Evolutionary conservation across 306 rosid genomes (phyloP), one percentile per base, ranked within the genome.

Genomic region (Inga laurina): DNA sequence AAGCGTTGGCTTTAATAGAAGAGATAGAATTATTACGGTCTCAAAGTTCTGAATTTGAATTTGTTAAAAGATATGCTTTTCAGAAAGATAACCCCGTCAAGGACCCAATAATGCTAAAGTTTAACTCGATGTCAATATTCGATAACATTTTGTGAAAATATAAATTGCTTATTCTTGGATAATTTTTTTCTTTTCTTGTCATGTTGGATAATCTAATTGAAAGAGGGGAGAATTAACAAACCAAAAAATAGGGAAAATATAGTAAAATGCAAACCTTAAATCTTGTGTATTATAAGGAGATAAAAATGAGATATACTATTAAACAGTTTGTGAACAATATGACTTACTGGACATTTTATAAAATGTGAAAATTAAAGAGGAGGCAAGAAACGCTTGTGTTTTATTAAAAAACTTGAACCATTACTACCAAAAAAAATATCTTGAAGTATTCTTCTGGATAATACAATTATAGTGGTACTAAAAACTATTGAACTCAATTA

Each of bases 401-500:
- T 69, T 56, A 24, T 35, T 6, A 21, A 43, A 27, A 46, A 59
- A 24, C 15, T 64, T 83, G 19, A 51, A 16, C 16, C 52, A 51
- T 83, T 51, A 5, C 43, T 5, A 39, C 43, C 43, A 39, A 39
- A 39, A 39, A 27, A 30, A 32, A 27, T 24, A 46, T 37, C 21
- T 30, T 83, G 19, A 51, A 16, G 16, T 74, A 51, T 83, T 51
- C 35, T 83, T 70, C 52, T 21, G 10, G 43, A 35, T 43, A n/a
- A 19, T 32, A 52, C 73, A 61, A 52, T 43, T 61, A 3, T 10
- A 2, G 67, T 57, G 8, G 32, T 10, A 24, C 21, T 1, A 52
- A n/a, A 2, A 52, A 77, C 49, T 67, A 9, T 34, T 52, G 48
- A 72, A 18, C 39, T 75, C 80, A 74, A 79, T 73, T 70, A 71